Evolutionary conservation across 176 grass and related monocot genomes (phyloP).

Genomic region (Neostapfia colusana): DNA sequence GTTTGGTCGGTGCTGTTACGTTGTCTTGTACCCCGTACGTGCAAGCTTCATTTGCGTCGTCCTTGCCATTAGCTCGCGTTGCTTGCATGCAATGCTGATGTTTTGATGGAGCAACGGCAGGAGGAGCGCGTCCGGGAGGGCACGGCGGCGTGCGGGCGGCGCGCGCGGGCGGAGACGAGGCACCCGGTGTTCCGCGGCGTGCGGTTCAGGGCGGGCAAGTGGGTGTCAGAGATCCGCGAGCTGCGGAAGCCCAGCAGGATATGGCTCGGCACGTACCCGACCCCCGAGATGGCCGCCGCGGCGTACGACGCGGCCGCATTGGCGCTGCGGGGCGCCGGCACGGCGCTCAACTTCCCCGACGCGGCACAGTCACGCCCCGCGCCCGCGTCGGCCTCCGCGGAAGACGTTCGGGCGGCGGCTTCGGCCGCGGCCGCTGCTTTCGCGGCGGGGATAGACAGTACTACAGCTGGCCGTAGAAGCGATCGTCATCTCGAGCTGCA

Average conservation of each 20-base stretch:
- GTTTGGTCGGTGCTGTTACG: neutral
- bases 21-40: neutral
- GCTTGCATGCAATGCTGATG: neutral
- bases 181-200: conserved; percentile 63
- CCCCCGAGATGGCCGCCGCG: conserved; percentile 79
- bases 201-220: conserved; percentile 60
- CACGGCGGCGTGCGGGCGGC: neutral
- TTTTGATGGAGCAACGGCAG: neutral
- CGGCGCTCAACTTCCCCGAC: conserved; percentile 64
- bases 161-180: conserved; percentile 36
- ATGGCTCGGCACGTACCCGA: conserved; percentile 74
- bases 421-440: conserved; percentile 19
- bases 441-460: neutral
- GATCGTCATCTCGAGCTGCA: neutral
- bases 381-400: conserved; percentile 33
- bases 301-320: conserved; percentile 62
- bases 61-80: neutral
- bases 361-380: conserved; percentile 26
- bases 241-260: conserved; percentile 66
- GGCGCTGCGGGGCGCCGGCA: conserved; percentile 57
- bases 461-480: neutral
- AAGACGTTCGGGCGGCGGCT: conserved; percentile 51
- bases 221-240: conserved; percentile 84
- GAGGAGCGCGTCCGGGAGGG: neutral
- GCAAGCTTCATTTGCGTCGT: too few species aligned